These are phyloP conservation scores for Cochlearia excelsa DNA, from an alignment of 345 rosid species.

Conservation along the genomic window DNA sequence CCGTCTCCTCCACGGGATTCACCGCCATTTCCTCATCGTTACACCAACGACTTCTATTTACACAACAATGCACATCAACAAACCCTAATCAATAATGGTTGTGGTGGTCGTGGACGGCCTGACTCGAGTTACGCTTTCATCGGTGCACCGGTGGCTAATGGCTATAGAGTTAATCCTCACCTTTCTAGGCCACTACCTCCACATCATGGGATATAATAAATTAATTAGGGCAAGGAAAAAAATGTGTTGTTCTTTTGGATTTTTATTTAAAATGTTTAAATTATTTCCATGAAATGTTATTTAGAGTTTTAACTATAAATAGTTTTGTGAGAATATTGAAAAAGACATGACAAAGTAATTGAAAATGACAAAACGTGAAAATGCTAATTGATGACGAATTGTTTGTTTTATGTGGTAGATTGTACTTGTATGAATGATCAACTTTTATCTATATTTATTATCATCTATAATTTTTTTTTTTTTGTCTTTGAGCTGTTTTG, in stretches of 20 bases:
- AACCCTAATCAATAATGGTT: constrained; percentile 31
- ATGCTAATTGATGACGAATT: constrained; percentile 22
- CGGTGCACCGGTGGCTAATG: constrained; percentile 38
- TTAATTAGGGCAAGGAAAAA: not conserved
- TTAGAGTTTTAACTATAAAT: not conserved
- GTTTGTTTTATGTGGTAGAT: constrained; percentile 27
- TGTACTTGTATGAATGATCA: constrained; percentile 28
- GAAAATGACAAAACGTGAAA: constrained; percentile 31
- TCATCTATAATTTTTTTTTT: constrained; percentile 10
- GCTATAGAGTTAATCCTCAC: constrained; percentile 19
- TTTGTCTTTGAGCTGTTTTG: constrained; percentile 29
- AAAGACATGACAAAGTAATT: constrained; percentile 32
- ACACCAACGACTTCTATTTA: constrained; percentile 42
- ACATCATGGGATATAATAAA: constrained; percentile 20
- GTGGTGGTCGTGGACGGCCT: constrained; percentile 13
- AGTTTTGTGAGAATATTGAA: constrained; percentile 22
- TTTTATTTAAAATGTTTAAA: constrained; percentile 4
- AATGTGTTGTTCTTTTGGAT: not conserved
- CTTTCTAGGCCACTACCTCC: constrained; percentile 25
- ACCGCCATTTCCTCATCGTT: constrained; percentile 31
- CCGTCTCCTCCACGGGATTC: constrained; percentile 39
- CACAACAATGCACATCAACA: constrained; percentile 45
- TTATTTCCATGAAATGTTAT: not conserved
- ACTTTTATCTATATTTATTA: constrained; percentile 19
- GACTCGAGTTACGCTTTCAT: constrained; percentile 36